Percentiles rank a stretch among this genome's conserved stretches.
These are phyloP conservation scores for Megacollybia marginata DNA, from an alignment of 768 basidiomycete genomes.

Conservation along the genomic window DNA sequence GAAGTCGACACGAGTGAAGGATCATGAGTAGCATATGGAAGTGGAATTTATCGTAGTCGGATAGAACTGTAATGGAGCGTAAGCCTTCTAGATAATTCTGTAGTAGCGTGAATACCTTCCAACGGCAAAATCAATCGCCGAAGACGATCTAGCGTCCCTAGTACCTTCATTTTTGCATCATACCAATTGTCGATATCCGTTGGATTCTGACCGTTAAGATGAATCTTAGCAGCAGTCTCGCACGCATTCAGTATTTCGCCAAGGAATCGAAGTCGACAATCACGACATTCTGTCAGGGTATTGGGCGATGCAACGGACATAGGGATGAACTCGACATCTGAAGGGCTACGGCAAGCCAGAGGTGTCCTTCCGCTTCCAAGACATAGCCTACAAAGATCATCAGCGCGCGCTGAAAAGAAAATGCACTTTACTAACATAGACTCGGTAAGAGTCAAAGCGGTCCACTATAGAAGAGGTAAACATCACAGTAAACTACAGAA, in stretches of 20 bases:
- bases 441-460: constrained; percentile 24
- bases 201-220: constrained; percentile 12
- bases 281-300: constrained; percentile 16
- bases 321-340: constrained; percentile 17
- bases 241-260: constrained; percentile 22
- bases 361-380: constrained; percentile 28
- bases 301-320: constrained; percentile 19
- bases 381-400: constrained; percentile 21
- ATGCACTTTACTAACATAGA: constrained; percentile 20
- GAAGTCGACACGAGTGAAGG: constrained; percentile 2
- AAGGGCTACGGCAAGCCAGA: constrained; percentile 21
- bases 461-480: constrained; percentile 22
- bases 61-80: constrained; percentile 1
- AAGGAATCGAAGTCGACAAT: constrained; percentile 24
- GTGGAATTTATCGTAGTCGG: constrained; percentile 5
- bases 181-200: constrained; percentile 23
- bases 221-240: constrained; percentile 17
- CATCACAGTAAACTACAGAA: background rate
- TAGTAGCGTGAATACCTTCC: background rate
- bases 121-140: constrained; percentile 21
- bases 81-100: background rate
- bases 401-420: background rate
- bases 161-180: constrained; percentile 19
- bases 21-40: constrained; percentile 3
- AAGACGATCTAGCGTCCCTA: constrained; percentile 22